These are phyloP conservation scores for Chimonanthus praecox DNA, from an alignment of 164 flowering plant genomes.

Conservation along the genomic window DNA sequence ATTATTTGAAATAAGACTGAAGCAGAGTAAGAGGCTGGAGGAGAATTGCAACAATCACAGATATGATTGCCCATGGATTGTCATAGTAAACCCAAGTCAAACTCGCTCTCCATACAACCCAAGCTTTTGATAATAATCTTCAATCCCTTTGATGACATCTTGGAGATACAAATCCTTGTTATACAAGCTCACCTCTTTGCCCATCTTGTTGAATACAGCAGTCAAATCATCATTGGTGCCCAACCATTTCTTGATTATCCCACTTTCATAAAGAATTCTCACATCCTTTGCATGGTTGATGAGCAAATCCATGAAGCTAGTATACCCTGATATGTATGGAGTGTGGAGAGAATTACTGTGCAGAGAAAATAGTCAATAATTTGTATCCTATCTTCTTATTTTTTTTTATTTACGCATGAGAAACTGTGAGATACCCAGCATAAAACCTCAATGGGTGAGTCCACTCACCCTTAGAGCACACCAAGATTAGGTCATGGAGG, in stretches of 20 bases:
- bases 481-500: no score
- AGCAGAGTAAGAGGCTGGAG: not conserved
- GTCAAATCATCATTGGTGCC: slow-evolving; percentile 23
- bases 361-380: no score
- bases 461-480: no score
- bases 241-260: slow-evolving; percentile 22
- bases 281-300: slow-evolving; percentile 20
- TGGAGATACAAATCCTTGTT: slow-evolving; percentile 12
- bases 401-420: no score
- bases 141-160: slow-evolving; percentile 9
- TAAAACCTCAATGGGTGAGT: no score
- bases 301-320: slow-evolving; percentile 22
- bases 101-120: not conserved
- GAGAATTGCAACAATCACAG: not conserved
- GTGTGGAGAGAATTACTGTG: slow-evolving; percentile 5
- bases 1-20: not conserved
- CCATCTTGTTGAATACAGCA: slow-evolving; percentile 16
- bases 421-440: no score
- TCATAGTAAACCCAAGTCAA: not conserved
- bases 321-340: slow-evolving; percentile 20
- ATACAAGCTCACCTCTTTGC: slow-evolving; percentile 20
- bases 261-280: slow-evolving; percentile 9
- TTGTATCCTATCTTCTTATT: no score
- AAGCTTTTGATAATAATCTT: not conserved
- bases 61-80: not conserved